phyloP scores from a whole-genome alignment of 495 filamentous ascomycete species.

The Talaromyces nanjingensis region DNA sequence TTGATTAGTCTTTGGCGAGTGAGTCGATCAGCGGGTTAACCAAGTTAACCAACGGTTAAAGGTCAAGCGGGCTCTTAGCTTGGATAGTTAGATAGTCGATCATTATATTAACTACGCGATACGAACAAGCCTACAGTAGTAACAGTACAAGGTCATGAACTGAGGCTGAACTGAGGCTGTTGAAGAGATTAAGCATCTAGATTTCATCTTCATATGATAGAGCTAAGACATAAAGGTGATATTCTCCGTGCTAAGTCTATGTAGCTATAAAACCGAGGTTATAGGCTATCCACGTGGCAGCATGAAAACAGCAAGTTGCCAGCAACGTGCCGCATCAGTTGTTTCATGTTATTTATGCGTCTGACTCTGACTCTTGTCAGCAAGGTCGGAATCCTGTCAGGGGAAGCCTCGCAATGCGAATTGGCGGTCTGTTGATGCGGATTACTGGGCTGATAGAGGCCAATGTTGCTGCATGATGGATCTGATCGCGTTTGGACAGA shows the following conservation, averaged over 20 bases:
- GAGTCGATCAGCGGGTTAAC: background rate
- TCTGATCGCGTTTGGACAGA: background rate
- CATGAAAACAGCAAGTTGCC: background rate
- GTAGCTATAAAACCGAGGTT: background rate
- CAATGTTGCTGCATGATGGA: background rate
- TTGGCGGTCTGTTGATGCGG: background rate
- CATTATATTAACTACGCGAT: background rate
- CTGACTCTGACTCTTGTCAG: background rate
- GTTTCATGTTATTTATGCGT: background rate
- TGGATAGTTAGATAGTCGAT: background rate
- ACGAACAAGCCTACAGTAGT: too few relatives aligned
- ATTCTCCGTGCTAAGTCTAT: background rate
- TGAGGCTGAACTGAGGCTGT: background rate
- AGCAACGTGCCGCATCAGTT: background rate
- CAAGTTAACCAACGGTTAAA: background rate
- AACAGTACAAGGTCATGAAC: background rate
- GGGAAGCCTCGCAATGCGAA: background rate
- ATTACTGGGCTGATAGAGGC: background rate
- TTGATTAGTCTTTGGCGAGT: background rate
- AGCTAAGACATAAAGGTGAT: background rate
- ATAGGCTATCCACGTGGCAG: background rate
- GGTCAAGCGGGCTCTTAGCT: background rate
- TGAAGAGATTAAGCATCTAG: background rate
- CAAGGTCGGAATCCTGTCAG: background rate
- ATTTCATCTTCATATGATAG: background rate